Base-by-base conservation (phyloP, 2,329 filamentous ascomycete species). In the Cadophora gregata region DNA sequence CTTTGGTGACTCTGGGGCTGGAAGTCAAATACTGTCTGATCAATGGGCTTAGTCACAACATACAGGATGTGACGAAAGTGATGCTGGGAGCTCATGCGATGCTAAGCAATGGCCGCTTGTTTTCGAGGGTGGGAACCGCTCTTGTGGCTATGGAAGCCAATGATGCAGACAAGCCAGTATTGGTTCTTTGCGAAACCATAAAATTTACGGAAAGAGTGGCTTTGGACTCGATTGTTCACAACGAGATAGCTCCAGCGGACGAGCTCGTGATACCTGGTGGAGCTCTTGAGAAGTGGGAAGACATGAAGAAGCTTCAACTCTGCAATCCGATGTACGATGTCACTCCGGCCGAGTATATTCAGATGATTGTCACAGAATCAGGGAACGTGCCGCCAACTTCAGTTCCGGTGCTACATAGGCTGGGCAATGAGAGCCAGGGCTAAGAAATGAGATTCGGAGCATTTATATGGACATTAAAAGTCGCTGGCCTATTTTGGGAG, bases 171-270 rank as follows among this genome's bases (percentile, higher is more conserved):
- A 87, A 94, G 45, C 91, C 92, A 0, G 93, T 98, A 66, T 89
- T 96, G 38, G 93, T 96, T 3, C 91, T 96, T 67, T 97, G 93
- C 78, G 95, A 98, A 81, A 96, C 91, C 4, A 90, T 98, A 81
- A 99, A 98, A 80, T 97, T 98, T 78, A 92, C 96, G 75, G 89
- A 93, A 73, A 90, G 93, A 66, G 93, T 97, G 12, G 92, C 93
- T 7, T 88, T 96, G 16, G 96, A 98, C 80, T 95, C 93, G 27
- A 92, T 98, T 71, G 95, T 96, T 50, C 90, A 93, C 75, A 99
- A 99, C 78, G 96, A 99, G 81, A 90, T 97, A 69, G 93, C 88
- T 80, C 85, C 94, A 78, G 75, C 93, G 79, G 87, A 91, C 78
- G 84, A 93, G 80, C 80, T 91, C 62, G 69, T 73, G 38, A 78